Evolutionary conservation across 129 eudicot species (phyloP).

Genomic region (Saposhnikovia divaricata): DNA sequence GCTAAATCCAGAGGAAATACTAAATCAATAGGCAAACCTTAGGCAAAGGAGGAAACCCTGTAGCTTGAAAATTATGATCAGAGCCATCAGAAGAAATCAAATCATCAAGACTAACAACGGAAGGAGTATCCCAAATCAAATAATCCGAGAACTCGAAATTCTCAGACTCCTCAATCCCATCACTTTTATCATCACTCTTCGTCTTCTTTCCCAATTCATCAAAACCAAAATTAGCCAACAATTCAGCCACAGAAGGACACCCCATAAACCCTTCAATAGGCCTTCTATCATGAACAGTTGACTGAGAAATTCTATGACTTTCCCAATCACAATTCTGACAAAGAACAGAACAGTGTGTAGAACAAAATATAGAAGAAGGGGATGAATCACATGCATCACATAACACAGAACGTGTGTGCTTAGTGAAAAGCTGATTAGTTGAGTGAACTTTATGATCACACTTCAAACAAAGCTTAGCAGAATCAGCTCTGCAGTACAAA

Average conservation of each 20-base stretch:
- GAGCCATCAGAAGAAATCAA: constrained; percentile 47
- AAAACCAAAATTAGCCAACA: constrained; percentile 52
- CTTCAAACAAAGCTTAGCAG: constrained; percentile 64
- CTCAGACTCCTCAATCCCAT: constrained; percentile 26
- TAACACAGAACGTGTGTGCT: constrained; percentile 65
- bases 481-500: constrained; percentile 77
- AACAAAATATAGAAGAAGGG: constrained; percentile 67
- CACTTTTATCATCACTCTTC: neutral
- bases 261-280: constrained; percentile 72
- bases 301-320: constrained; percentile 23
- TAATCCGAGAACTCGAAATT: constrained; percentile 38
- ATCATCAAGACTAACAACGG: constrained; percentile 65
- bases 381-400: constrained; percentile 64
- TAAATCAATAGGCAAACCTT: constrained; percentile 32
- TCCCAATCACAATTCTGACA: constrained; percentile 97
- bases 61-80: constrained; percentile 56
- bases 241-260: constrained; percentile 53
- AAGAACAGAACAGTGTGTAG: constrained; percentile 44
- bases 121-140: constrained; percentile 79
- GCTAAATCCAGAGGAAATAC: neutral
- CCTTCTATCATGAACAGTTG: constrained; percentile 47
- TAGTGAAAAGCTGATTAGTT: constrained; percentile 60
- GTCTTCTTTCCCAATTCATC: constrained; percentile 55
- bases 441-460: constrained; percentile 83
- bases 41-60: constrained; percentile 81